phyloP scores from a whole-genome alignment of 2,329 filamentous ascomycete genomes.

The Thielaviopsis punctulata region DNA sequence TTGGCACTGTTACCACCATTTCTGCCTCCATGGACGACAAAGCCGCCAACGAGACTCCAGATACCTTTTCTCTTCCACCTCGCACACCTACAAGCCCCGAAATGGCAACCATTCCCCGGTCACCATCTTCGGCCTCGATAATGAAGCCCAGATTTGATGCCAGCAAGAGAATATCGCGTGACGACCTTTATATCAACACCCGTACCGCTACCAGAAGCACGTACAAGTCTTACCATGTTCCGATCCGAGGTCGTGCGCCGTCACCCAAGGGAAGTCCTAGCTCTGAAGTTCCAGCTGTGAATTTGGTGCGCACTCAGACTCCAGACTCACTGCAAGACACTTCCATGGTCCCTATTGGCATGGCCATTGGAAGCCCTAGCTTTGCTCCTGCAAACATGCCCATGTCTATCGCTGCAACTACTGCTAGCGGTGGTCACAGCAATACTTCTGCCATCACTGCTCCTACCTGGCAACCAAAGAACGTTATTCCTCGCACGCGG shows the following conservation, averaged over 20 bases:
- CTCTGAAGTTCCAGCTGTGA: constrained; percentile 18
- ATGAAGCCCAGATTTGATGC: constrained; percentile 5
- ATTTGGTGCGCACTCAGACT: constrained; percentile 24
- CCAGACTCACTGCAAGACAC: constrained; percentile 25
- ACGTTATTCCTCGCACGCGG: not conserved
- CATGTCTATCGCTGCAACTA: not conserved
- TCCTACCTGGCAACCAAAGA: not conserved
- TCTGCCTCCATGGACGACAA: not conserved
- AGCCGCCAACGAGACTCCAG: not conserved
- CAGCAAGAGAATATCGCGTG: constrained; percentile 27
- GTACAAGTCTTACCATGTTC: constrained; percentile 24
- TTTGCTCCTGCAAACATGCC: not conserved
- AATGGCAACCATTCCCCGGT: constrained; percentile 6
- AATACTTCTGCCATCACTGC: not conserved
- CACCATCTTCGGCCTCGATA: constrained; percentile 8
- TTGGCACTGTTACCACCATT: constrained; percentile 1
- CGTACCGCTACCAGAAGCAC: constrained; percentile 18
- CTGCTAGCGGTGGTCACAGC: not conserved
- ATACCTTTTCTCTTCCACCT: constrained; percentile 1
- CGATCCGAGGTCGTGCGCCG: constrained; percentile 24
- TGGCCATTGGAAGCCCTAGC: constrained; percentile 56
- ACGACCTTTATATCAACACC: constrained; percentile 22
- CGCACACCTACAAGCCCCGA: constrained; percentile 2
- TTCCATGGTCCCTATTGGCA: constrained; percentile 37
- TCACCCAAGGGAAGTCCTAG: constrained; percentile 27